phyloP scores from a whole-genome alignment of 2,329 filamentous ascomycete species.

The Myotisia sp. region DNA sequence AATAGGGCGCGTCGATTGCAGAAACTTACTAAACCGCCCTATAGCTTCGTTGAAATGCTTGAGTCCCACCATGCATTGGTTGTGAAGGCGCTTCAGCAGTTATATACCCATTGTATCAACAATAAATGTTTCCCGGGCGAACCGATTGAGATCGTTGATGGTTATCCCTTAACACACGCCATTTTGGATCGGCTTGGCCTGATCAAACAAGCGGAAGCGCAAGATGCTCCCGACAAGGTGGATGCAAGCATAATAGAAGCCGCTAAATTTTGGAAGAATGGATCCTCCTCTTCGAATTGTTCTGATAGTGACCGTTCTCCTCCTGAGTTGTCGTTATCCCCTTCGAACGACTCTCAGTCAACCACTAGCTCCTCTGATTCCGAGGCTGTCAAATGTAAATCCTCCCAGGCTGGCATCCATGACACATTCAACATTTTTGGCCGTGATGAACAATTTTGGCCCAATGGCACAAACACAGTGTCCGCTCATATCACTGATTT shows the following conservation, averaged over 20 bases:
- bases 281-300: constrained; percentile 24
- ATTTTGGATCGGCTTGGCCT: constrained; percentile 30
- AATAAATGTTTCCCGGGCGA: constrained; percentile 32
- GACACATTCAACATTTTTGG: constrained; percentile 6
- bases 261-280: constrained; percentile 23
- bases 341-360: constrained; percentile 6
- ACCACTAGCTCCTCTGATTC: constrained; percentile 5
- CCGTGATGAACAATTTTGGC: constrained; percentile 7
- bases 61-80: constrained; percentile 31
- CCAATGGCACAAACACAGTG: constrained; percentile 1
- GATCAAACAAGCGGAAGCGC: constrained; percentile 31
- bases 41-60: constrained; percentile 32
- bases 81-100: constrained; percentile 28
- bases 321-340: constrained; percentile 16
- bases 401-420: constrained; percentile 2
- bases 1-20: background rate
- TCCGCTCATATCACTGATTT: constrained; percentile 5
- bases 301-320: constrained; percentile 27
- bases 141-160: constrained; percentile 27
- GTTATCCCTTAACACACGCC: constrained; percentile 29
- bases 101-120: constrained; percentile 29
- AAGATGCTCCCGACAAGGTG: constrained; percentile 18
- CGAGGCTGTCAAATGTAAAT: constrained; percentile 2
- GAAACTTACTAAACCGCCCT: constrained; percentile 3
- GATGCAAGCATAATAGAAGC: constrained; percentile 23